Percentiles rank a stretch among this genome's conserved stretches.
phyloP scores from a whole-genome alignment of 2,329 filamentous ascomycete genomes.

The Aotearoamyces nothofagi region DNA sequence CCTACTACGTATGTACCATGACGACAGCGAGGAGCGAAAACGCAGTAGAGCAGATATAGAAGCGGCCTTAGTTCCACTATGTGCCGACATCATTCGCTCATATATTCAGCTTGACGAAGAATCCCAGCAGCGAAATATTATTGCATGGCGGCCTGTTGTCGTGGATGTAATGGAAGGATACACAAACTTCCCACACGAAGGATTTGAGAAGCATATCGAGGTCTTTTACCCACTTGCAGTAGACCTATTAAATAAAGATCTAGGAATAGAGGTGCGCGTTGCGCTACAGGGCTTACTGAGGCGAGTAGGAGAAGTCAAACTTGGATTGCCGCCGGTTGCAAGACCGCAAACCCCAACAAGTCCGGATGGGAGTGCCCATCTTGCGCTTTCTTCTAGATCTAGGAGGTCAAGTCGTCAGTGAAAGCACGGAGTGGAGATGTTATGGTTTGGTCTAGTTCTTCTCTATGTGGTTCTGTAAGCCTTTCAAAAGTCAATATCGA shows the following conservation, averaged over 20 bases:
- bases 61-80: conserved; percentile 81
- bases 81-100: conserved; percentile 79
- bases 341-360: conserved; percentile 8
- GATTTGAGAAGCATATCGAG: conserved; percentile 65
- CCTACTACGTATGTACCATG: conserved; percentile 92
- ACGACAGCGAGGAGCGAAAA: conserved; percentile 68
- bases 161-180: conserved; percentile 94
- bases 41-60: conserved; percentile 74
- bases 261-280: conserved; percentile 62
- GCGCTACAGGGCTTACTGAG: conserved; percentile 66
- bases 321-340: conserved; percentile 24
- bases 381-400: conserved; percentile 6
- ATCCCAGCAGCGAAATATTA: conserved; percentile 90
- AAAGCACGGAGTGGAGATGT: too few relatives aligned
- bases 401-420: conserved; percentile 8
- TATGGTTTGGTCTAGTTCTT: too few relatives aligned
- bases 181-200: conserved; percentile 62
- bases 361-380: conserved; percentile 8
- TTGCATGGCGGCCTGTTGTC: conserved; percentile 93
- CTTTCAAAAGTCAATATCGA: too few relatives aligned
- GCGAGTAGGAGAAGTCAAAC: conserved; percentile 65
- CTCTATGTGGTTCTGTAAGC: too few relatives aligned
- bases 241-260: conserved; percentile 68
- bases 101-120: conserved; percentile 87
- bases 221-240: conserved; percentile 80